Conservation (phyloP, 495 filamentous ascomycete species). For the Tuber brumale region DNA sequence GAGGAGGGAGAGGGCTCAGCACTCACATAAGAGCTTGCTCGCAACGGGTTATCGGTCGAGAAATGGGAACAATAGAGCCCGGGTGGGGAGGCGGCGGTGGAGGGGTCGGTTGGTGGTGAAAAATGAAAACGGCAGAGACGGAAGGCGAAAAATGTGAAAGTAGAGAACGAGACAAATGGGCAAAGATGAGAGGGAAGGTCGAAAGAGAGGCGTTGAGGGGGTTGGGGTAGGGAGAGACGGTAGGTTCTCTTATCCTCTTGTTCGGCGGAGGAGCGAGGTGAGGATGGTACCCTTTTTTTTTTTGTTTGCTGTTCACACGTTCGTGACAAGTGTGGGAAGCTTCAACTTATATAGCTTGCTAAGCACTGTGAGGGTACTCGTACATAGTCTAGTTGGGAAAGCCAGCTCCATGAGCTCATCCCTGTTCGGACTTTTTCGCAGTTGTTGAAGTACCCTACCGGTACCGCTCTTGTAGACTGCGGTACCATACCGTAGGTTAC, state of each 20-base stretch:
- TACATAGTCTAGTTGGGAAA: not conserved
- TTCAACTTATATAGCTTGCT: slow-evolving; percentile 4
- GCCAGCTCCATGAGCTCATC: not conserved
- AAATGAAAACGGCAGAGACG: not conserved
- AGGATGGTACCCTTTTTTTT: not conserved
- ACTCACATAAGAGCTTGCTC: not conserved
- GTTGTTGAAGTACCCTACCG: not conserved
- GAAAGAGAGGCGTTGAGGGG: not conserved
- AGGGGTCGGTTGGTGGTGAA: not conserved
- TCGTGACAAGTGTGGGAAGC: slow-evolving; percentile 2
- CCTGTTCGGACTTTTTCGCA: not conserved
- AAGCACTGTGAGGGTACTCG: not conserved
- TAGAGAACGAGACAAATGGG: not conserved
- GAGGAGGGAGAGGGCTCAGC: not conserved
- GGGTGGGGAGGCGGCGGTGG: not conserved
- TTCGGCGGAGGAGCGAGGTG: not conserved
- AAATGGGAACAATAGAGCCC: not conserved
- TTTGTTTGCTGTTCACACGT: not conserved
- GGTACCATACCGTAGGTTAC: not conserved
- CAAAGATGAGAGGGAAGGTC: not conserved
- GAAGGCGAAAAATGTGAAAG: not conserved
- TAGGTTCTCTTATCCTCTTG: not conserved
- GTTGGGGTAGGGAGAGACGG: not conserved
- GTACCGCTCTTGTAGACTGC: no score
- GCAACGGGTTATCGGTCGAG: not conserved